Conservation (phyloP, 805 yeast genomes). For the Zygotorulaspora chibaensis region DNA sequence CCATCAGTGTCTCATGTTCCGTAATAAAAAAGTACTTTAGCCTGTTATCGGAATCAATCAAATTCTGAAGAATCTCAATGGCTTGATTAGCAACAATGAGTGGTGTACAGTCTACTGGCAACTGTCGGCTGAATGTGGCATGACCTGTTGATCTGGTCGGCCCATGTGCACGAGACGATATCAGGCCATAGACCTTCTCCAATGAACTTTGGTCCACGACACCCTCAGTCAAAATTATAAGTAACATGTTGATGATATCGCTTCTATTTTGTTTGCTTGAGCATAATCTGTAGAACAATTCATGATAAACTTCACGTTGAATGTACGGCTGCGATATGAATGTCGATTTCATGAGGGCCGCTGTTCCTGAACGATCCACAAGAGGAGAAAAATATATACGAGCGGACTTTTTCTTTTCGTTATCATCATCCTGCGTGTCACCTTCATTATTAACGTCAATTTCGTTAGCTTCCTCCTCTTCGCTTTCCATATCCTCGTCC, state of each 20-base stretch:
- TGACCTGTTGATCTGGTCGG: slow-evolving; percentile 13
- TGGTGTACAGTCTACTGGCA: slow-evolving; percentile 65
- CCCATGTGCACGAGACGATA: slow-evolving; percentile 47
- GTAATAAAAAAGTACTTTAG: slow-evolving; percentile 70
- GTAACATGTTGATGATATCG: slow-evolving; percentile 64
- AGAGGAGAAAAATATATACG: slow-evolving; percentile 56
- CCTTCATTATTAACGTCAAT: slow-evolving; percentile 5
- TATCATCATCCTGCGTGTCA: slow-evolving; percentile 19
- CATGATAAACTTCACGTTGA: slow-evolving; percentile 60
- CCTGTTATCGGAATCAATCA: slow-evolving; percentile 63
- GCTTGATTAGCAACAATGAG: slow-evolving; percentile 70
- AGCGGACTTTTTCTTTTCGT: slow-evolving; percentile 28
- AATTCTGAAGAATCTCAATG: slow-evolving; percentile 65
- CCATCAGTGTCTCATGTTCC: slow-evolving; percentile 58
- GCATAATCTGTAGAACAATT: slow-evolving; percentile 62
- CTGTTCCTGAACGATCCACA: slow-evolving; percentile 70
- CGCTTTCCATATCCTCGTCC: slow-evolving; percentile 17
- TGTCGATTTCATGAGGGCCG: slow-evolving; percentile 63
- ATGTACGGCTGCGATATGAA: slow-evolving; percentile 67
- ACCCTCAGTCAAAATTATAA: slow-evolving; percentile 76
- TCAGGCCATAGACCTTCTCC: slow-evolving; percentile 56
- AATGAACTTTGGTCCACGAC: slow-evolving; percentile 53
- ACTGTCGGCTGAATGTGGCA: slow-evolving; percentile 16
- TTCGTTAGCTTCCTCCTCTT: slow-evolving; percentile 13
- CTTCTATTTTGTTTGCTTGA: slow-evolving; percentile 72